Conservation (phyloP, 805 yeast species). For the Metschnikowia colocasiae region DNA sequence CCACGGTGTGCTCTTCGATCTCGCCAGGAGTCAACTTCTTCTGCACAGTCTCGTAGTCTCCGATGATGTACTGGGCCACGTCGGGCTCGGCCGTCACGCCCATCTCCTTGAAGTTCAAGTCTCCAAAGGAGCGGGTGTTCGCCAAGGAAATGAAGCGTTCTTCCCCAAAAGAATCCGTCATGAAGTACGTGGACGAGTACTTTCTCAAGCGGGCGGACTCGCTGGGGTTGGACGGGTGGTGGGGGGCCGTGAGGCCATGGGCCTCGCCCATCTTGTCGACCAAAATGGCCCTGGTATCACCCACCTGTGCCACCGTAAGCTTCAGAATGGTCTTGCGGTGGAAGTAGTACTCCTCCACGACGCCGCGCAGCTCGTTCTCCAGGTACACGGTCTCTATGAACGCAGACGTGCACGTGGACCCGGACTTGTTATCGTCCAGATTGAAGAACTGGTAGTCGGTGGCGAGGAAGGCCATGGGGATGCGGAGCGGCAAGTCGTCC, state of each 20-base stretch:
- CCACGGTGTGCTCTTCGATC: constrained; percentile 33
- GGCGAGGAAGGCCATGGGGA: constrained; percentile 61
- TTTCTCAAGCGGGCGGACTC: constrained; percentile 71
- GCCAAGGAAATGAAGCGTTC: constrained; percentile 79
- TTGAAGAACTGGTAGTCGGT: constrained; percentile 61
- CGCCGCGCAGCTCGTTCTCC: constrained; percentile 28
- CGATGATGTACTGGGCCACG: constrained; percentile 62
- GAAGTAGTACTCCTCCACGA: constrained; percentile 48
- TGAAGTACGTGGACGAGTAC: constrained; percentile 56
- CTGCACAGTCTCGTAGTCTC: constrained; percentile 42
- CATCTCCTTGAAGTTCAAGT: constrained; percentile 67
- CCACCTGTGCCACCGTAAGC: constrained; percentile 81
- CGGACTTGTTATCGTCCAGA: constrained; percentile 41
- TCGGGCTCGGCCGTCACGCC: constrained; percentile 96
- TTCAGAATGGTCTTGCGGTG: constrained; percentile 63
- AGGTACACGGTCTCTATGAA: constrained; percentile 48
- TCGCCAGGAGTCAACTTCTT: constrained; percentile 37
- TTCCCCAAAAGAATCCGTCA: constrained; percentile 91
- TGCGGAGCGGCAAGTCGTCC: constrained; percentile 59
- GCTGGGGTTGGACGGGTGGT: constrained; percentile 80
- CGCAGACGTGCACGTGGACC: constrained; percentile 73
- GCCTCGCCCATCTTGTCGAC: constrained; percentile 80
- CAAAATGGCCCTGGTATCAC: constrained; percentile 86
- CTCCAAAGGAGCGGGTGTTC: constrained; percentile 94
- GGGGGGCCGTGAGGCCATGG: constrained; percentile 71